phyloP scores from a whole-genome alignment of 2,329 filamentous ascomycete genomes.

The Colletotrichum melonis region DNA sequence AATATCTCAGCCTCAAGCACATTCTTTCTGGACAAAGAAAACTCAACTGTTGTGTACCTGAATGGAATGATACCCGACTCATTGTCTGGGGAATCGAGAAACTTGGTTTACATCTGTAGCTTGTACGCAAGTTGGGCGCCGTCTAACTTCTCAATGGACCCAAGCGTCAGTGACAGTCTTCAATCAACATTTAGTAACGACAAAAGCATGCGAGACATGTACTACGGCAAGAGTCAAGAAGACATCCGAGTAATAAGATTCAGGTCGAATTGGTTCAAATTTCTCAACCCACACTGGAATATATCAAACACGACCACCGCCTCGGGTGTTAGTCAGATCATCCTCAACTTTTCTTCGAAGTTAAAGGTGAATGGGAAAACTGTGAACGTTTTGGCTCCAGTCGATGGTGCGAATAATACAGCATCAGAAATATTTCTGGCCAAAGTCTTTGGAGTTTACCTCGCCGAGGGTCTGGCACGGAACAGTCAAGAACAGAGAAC shows the following conservation, averaged over 20 bases:
- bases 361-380: not conserved
- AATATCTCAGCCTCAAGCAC: not conserved
- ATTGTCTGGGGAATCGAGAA: not conserved
- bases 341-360: not conserved
- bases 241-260: not conserved
- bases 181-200: not conserved
- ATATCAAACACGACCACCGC: not conserved
- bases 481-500: not conserved
- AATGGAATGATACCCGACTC: not conserved
- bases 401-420: not conserved
- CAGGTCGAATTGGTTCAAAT: not conserved
- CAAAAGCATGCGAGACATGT: not conserved
- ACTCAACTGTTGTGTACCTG: not conserved
- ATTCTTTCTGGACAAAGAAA: not conserved
- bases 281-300: not conserved
- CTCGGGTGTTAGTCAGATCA: not conserved
- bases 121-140: slow-evolving; percentile 9
- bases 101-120: slow-evolving; percentile 7
- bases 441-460: slow-evolving; percentile 6
- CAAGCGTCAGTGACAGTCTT: not conserved
- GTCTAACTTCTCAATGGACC: not conserved
- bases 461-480: not conserved
- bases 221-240: not conserved
- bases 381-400: not conserved
- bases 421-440: not conserved